phyloP scores from a whole-genome alignment of 2,329 filamentous ascomycete genomes.

The Alternaria incomplexa region DNA sequence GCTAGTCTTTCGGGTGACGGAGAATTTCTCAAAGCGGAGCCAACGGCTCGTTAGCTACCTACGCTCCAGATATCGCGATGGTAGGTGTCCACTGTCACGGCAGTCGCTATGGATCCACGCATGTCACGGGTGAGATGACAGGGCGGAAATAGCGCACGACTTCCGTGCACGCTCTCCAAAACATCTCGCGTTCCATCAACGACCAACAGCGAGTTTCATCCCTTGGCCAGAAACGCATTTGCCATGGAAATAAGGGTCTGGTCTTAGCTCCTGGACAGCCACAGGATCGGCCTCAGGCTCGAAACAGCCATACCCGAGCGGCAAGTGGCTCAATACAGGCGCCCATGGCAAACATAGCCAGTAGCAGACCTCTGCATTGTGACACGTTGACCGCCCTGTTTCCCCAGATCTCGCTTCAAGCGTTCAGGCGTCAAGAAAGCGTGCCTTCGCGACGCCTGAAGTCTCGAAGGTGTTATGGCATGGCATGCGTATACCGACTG shows the following conservation, averaged over 20 bases:
- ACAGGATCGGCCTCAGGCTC: constrained; percentile 30
- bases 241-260: constrained; percentile 15
- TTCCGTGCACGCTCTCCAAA: constrained; percentile 15
- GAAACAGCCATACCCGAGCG: constrained; percentile 14
- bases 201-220: constrained; percentile 42
- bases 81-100: constrained; percentile 5
- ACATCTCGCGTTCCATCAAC: constrained; percentile 30
- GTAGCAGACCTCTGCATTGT: constrained; percentile 22
- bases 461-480: constrained; percentile 46
- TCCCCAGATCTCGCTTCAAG: constrained; percentile 15
- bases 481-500: constrained; percentile 31
- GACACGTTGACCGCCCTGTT: constrained; percentile 16
- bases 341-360: constrained; percentile 29
- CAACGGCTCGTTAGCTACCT: constrained; percentile 15
- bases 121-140: background rate
- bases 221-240: constrained; percentile 37
- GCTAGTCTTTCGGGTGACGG: background rate
- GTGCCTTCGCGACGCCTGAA: constrained; percentile 40
- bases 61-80: constrained; percentile 11
- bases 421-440: constrained; percentile 25
- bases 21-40: constrained; percentile 7
- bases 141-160: constrained; percentile 1
- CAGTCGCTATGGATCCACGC: constrained; percentile 3
- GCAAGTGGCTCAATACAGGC: constrained; percentile 36
- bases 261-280: constrained; percentile 37